These are phyloP conservation scores for Cerrena zonata DNA, from an alignment of 1,284 basidiomycete species.

Conservation along the genomic window DNA sequence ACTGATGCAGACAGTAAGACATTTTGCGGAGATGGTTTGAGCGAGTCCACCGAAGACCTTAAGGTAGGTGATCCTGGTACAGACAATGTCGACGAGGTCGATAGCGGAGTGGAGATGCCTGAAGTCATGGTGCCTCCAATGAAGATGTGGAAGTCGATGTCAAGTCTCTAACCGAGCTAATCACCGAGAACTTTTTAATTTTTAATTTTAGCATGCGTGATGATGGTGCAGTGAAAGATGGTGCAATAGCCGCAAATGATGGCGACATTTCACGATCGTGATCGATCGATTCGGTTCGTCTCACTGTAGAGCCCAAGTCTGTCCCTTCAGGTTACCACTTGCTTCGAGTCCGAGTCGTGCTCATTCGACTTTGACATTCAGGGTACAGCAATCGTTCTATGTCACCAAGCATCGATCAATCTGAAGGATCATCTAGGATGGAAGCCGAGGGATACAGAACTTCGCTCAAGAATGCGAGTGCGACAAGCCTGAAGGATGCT, in stretches of 20 bases:
- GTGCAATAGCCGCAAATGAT: neutral
- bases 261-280: neutral
- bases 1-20: conserved; percentile 44
- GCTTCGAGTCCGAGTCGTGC: too few species aligned
- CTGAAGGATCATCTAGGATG: too few species aligned
- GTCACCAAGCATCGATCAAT: too few species aligned
- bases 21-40: conserved; percentile 26
- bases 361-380: too few species aligned
- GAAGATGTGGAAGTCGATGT: neutral
- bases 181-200: too few species aligned
- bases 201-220: neutral
- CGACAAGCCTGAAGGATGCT: too few species aligned
- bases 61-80: conserved; percentile 26
- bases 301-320: neutral
- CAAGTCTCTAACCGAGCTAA: neutral
- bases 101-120: conserved; percentile 27
- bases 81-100: conserved; percentile 29
- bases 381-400: too few species aligned
- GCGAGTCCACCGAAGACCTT: conserved; percentile 14
- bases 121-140: conserved; percentile 23
- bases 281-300: neutral
- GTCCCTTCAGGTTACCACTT: neutral
- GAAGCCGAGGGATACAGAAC: too few species aligned
- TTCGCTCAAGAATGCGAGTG: too few species aligned
- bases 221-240: neutral